Evolutionary conservation across 345 rosid genomes (phyloP).

Genomic region (Arabidopsis suecica): DNA sequence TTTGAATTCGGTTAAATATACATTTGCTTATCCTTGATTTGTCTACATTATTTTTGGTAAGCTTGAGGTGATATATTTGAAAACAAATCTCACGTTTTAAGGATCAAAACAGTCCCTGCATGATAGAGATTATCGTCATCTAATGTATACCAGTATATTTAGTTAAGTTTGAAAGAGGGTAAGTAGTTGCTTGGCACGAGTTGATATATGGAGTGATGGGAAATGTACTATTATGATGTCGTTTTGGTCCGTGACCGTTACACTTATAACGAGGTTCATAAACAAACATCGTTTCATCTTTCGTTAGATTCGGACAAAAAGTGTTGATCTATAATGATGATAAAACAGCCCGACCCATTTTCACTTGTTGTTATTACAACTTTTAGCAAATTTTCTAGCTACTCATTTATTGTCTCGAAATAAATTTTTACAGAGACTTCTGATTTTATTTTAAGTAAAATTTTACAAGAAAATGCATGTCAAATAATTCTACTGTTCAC

Average conservation of each 20-base stretch:
- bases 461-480: not conserved
- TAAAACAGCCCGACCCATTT: conserved; percentile 34
- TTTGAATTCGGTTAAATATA: not conserved
- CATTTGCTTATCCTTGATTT: not conserved
- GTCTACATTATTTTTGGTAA: not conserved
- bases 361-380: conserved; percentile 37
- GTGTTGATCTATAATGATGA: conserved; percentile 49
- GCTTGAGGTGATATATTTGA: not conserved
- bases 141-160: not conserved
- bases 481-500: not conserved
- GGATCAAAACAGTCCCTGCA: conserved; percentile 7
- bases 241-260: conserved; percentile 48
- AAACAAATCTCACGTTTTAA: not conserved
- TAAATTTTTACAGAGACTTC: conserved; percentile 6
- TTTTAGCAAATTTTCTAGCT: conserved; percentile 38
- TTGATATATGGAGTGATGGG: conserved; percentile 37
- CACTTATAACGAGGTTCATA: conserved; percentile 47
- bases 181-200: conserved; percentile 37
- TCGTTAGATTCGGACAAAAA: conserved; percentile 51
- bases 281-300: conserved; percentile 45
- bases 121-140: not conserved
- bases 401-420: conserved; percentile 29
- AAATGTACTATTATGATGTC: conserved; percentile 45
- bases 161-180: conserved; percentile 31
- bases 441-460: not conserved